A percentile compares a stretch with the other conserved stretches of the same genome.
These are phyloP conservation scores for Coriolopsis trogii DNA, from an alignment of 1,284 basidiomycete species.

Conservation along the genomic window DNA sequence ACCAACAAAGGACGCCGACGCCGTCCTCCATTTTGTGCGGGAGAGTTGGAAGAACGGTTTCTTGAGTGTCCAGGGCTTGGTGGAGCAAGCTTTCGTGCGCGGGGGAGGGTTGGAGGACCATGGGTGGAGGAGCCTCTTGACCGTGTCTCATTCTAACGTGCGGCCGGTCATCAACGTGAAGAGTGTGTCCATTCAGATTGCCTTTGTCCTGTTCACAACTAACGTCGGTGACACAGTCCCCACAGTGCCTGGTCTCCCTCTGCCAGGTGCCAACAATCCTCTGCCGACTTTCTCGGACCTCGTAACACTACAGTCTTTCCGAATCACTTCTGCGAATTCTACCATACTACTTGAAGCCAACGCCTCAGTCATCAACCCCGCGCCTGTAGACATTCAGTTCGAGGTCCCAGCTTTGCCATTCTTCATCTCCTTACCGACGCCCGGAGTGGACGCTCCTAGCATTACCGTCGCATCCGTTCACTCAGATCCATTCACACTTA, in stretches of 20 bases:
- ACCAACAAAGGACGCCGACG: slow-evolving; percentile 55
- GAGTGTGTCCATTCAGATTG: slow-evolving; percentile 47
- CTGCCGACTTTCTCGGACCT: slow-evolving; percentile 61
- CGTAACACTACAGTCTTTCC: slow-evolving; percentile 60
- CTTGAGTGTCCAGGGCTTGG: slow-evolving; percentile 45
- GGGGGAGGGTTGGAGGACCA: slow-evolving; percentile 50
- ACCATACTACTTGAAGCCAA: slow-evolving; percentile 51
- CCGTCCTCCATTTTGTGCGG: slow-evolving; percentile 53
- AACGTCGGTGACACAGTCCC: slow-evolving; percentile 50
- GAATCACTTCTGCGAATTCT: slow-evolving; percentile 48
- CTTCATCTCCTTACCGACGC: slow-evolving; percentile 50
- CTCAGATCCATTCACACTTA: slow-evolving; percentile 57
- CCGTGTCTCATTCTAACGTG: slow-evolving; percentile 46
- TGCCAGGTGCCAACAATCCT: slow-evolving; percentile 51
- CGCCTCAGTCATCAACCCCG: slow-evolving; percentile 63
- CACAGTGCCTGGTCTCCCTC: slow-evolving; percentile 63
- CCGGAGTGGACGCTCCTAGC: slow-evolving; percentile 28
- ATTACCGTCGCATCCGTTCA: slow-evolving; percentile 56
- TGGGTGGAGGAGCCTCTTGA: slow-evolving; percentile 55
- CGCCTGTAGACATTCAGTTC: slow-evolving; percentile 46
- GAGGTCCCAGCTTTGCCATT: slow-evolving; percentile 62
- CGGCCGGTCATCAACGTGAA: slow-evolving; percentile 48
- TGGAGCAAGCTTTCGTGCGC: slow-evolving; percentile 46
- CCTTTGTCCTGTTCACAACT: not conserved
- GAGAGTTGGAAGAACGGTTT: slow-evolving; percentile 61